Base-by-base conservation (phyloP, 768 basidiomycete genomes). In the Auriscalpium orientale region DNA sequence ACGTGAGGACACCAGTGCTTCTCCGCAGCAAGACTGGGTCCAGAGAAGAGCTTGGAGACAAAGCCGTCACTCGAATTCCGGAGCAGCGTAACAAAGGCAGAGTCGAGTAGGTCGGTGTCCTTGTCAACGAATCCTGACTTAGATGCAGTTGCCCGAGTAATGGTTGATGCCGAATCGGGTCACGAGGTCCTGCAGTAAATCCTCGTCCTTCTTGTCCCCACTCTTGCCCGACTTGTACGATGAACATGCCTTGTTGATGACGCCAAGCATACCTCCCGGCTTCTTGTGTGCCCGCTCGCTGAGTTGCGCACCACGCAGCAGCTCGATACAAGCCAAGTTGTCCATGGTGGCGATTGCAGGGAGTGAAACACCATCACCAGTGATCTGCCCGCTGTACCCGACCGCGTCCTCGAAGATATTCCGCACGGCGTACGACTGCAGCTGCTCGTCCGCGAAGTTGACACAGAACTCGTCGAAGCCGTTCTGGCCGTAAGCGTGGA, bases 401-500 rank as follows among this genome's bases (percentile, higher is more conserved):
- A 85, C 74, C 0, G 66, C 65, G 60, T 93, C 84, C 62, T 90
- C 88, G 59, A 94, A 93, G 0, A 76, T 79, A 53, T 85, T 77
- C 16, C 85, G 83, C 10, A 83, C 67, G 48, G 89, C 72, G 64
- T 87, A 92, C 3, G 89, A 90, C 51, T 95, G 89, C 0, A 93
- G 62, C 48, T 92, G 63, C 66, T 95, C 93, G 67, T 93, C 87
- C 1, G 82, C 70, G 65, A 93, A 94, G 71, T 95, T 95, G 75
- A 89, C 83, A 63, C 78, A 82, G 65, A 95, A 93, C 64, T 94
- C 91, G 64, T 91, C 85, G 64, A 93, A 91, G 2, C 79, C 78
- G 61, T 92, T 93, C 59, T 86, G 84, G 6, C 90, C 91, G 57
- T 88, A 81, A 0, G 85, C 82, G 13, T 85, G 79, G 52, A 94